Evolutionary conservation across 2,329 filamentous ascomycete species (phyloP).

Genomic region (Biscogniauxia mediterranea): DNA sequence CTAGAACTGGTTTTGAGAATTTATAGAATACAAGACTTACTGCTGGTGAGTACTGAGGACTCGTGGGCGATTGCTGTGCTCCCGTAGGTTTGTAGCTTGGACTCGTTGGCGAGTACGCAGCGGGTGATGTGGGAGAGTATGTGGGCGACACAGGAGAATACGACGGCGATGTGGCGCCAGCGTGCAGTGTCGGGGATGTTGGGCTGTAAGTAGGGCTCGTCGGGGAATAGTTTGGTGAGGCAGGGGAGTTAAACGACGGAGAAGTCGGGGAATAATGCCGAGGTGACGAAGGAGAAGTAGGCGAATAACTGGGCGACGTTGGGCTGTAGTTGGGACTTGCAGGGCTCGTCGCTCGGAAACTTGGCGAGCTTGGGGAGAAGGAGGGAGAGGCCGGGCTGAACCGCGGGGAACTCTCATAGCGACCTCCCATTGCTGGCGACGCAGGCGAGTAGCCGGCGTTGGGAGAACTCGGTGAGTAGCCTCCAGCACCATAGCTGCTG

Average conservation of each 20-base stretch:
- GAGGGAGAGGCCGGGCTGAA: conserved; percentile 64
- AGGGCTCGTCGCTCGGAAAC: conserved; percentile 52
- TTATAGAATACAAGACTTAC: conserved; percentile 30
- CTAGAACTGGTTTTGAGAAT: not conserved
- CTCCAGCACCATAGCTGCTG: conserved; percentile 50
- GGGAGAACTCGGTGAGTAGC: conserved; percentile 77
- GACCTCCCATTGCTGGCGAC: conserved; percentile 62
- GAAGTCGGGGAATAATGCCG: conserved; percentile 68
- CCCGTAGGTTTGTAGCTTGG: conserved; percentile 57
- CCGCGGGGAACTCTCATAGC: conserved; percentile 58
- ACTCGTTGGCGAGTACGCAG: conserved; percentile 62
- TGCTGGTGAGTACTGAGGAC: conserved; percentile 71
- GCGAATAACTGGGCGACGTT: conserved; percentile 64
- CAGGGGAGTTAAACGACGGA: conserved; percentile 72
- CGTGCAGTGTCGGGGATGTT: conserved; percentile 58
- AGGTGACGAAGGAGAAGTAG: conserved; percentile 56
- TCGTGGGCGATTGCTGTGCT: conserved; percentile 60
- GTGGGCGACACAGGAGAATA: conserved; percentile 72
- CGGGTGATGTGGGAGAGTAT: conserved; percentile 73
- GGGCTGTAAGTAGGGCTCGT: conserved; percentile 71
- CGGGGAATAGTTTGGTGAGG: conserved; percentile 70
- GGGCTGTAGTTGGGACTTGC: conserved; percentile 63
- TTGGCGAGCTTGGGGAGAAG: conserved; percentile 53
- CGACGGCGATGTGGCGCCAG: conserved; percentile 51
- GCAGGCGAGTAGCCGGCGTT: conserved; percentile 74